These are phyloP conservation scores for Eucalyptus erythrocorys DNA, from an alignment of 345 rosid species.

Conservation along the genomic window DNA sequence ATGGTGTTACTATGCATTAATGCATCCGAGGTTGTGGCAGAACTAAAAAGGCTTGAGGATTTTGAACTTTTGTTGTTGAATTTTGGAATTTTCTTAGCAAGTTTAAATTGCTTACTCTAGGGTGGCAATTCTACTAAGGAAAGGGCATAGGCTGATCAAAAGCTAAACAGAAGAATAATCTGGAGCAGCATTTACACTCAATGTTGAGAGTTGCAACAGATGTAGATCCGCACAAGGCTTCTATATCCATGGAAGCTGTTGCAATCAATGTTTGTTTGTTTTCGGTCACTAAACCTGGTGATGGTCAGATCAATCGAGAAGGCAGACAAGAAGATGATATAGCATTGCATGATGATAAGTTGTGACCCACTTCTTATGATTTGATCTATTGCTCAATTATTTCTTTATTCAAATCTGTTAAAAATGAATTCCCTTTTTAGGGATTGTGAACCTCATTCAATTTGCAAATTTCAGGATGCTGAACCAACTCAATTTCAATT, in stretches of 20 bases:
- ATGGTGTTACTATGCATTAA: neutral
- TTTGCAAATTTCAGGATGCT: neutral
- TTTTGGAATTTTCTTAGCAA: neutral
- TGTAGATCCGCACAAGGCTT: neutral
- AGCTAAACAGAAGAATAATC: neutral
- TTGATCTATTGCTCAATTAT: neutral
- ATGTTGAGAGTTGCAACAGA: neutral
- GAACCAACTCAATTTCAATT: neutral
- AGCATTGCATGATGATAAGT: neutral
- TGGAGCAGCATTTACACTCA: neutral
- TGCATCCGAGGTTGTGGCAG: neutral
- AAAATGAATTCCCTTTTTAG: neutral
- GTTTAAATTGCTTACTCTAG: neutral
- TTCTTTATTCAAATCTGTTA: neutral
- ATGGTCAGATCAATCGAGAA: neutral
- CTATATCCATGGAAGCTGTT: neutral
- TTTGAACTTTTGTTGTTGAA: neutral
- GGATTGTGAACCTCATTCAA: neutral
- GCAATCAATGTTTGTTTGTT: neutral
- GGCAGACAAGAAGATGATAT: neutral
- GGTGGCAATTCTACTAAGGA: neutral
- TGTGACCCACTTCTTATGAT: neutral
- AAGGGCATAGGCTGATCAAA: neutral
- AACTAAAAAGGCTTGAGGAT: neutral
- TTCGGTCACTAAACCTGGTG: neutral